A percentile compares a stretch with the other conserved stretches of the same genome.
Evolutionary conservation across 495 filamentous ascomycete species (phyloP).

Genomic region (Talaromyces adpressus): DNA sequence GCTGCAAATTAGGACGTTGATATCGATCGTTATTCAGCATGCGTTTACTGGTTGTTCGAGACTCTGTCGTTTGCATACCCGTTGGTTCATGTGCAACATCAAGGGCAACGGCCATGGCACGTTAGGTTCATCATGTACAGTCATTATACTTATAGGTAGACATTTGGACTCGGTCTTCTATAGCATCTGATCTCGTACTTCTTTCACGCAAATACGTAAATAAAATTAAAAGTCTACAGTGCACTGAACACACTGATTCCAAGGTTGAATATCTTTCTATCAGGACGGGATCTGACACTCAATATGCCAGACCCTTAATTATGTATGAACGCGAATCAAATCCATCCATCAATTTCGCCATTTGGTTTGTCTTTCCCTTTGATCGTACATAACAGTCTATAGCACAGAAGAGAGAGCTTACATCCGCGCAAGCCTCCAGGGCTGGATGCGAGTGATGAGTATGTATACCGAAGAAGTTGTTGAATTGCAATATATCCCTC

Average conservation of each 20-base stretch:
- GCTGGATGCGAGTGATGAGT: too few species aligned
- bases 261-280: background rate
- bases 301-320: background rate
- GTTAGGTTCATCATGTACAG: background rate
- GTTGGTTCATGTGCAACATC: background rate
- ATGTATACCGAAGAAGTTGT: too few species aligned
- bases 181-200: background rate
- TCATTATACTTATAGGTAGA: too few species aligned
- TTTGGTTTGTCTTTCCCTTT: background rate
- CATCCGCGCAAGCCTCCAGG: too few species aligned
- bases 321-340: background rate
- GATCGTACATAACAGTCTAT: background rate
- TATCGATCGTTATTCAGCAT: background rate
- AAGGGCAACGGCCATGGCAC: background rate
- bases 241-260: too few species aligned
- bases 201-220: too few species aligned
- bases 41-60: background rate
- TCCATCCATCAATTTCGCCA: background rate
- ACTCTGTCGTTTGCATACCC: too few species aligned
- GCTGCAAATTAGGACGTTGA: background rate
- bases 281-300: background rate
- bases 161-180: too few species aligned
- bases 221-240: too few species aligned
- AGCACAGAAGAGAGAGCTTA: background rate
- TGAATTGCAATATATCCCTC: too few species aligned